A percentile compares a stretch with the other conserved stretches of the same genome.
phyloP scores from a whole-genome alignment of 2,329 filamentous ascomycete species.

The Fulvia fulva region DNA sequence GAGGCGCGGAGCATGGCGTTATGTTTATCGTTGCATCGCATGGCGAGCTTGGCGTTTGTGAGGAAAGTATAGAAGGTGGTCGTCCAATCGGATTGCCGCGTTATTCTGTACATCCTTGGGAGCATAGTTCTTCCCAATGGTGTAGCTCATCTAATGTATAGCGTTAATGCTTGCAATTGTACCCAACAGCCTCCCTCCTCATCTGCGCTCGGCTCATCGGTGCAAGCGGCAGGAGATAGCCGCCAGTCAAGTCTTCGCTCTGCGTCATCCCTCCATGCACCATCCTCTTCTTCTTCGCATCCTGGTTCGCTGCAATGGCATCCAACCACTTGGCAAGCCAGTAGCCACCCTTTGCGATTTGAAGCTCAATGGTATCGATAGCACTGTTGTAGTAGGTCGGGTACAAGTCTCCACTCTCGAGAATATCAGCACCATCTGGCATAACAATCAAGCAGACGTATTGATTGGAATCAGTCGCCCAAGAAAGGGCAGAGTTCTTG shows the following conservation, averaged over 20 bases:
- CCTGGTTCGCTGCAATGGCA: conserved; percentile 28
- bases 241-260: neutral
- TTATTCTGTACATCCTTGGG: neutral
- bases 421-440: conserved; percentile 35
- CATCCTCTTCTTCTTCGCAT: conserved; percentile 1
- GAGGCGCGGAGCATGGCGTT: too few relatives aligned
- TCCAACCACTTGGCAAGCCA: conserved; percentile 36
- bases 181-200: neutral
- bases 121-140: too few relatives aligned
- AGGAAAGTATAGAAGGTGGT: too few relatives aligned
- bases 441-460: conserved; percentile 43
- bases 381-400: conserved; percentile 33
- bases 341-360: conserved; percentile 43
- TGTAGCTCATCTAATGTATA: too few relatives aligned
- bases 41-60: too few relatives aligned
- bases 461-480: conserved; percentile 42
- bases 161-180: neutral
- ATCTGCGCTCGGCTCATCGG: conserved; percentile 1
- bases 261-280: neutral
- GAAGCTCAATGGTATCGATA: conserved; percentile 39
- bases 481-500: conserved; percentile 36
- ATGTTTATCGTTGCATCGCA: too few relatives aligned
- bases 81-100: neutral
- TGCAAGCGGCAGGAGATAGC: neutral
- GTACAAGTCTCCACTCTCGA: conserved; percentile 37